Base-by-base conservation (phyloP, 2,329 filamentous ascomycete genomes). In the Cordyceps javanica region DNA sequence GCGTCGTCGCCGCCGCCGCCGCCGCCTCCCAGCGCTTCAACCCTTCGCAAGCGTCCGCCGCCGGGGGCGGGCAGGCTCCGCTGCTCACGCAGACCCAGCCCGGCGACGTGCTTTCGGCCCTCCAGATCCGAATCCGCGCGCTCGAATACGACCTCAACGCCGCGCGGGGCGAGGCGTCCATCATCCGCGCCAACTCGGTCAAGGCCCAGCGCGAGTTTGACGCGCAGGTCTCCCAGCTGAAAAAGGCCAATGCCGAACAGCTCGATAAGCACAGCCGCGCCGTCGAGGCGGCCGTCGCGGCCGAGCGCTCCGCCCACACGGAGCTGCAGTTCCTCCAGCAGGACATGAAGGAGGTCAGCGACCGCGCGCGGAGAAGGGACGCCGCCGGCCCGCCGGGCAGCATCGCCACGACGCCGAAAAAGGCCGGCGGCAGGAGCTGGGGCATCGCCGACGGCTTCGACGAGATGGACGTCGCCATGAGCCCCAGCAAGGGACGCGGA, bases 371-470 rank as follows among this genome's bases (percentile, higher is more conserved):
- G 62, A 69, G 82, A 57, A 82, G 75, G 64, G 79, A 77, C 16
- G 45, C 54, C 5, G 60, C 57, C 26, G 58, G 51, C 23, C 58
- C 62, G 10, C 65, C 63, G 3, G 64, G 65, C 4, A 73, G 68
- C 54, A 72, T 73, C 0, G 67, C 72, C 0, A 78, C 75, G 1
- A 90, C 88, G 0, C 86, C 86, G 2, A 89, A 79, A 65, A 86
- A 83, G 68, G 67, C 72, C 5, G 57, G 57, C 5, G 57, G 1
- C 70, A 77, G 28, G 84, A 80, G 67, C 1, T 82, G 82, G 71
- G 77, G 80, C 1, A 74, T 88, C 51, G 81, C 87, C 1, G 90
- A 94, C 70, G 90, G 90, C 0, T 94, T 94, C 64, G 88, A 92
- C 60, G 84, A 90, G 60, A 75, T 83, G 61, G 82, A 85, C 60